phyloP scores from a whole-genome alignment of 805 yeast genomes.

The Teunomyces tritomae region DNA sequence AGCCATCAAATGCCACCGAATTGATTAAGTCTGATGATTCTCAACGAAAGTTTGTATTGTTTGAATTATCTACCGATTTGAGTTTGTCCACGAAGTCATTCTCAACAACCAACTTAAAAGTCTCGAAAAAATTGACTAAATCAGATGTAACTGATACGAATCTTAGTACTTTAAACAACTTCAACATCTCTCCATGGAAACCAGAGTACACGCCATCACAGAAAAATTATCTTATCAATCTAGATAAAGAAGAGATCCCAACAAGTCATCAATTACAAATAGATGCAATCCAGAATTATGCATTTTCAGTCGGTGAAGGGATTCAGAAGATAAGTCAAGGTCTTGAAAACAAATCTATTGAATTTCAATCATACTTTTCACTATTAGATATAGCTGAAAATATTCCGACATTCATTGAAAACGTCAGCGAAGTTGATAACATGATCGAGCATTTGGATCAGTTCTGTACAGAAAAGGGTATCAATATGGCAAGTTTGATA shows the following conservation, averaged over 20 bases:
- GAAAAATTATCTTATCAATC: background rate
- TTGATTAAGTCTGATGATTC: background rate
- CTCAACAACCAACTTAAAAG: conserved; percentile 2
- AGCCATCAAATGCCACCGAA: background rate
- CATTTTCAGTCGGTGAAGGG: conserved; percentile 14
- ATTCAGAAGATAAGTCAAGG: conserved; percentile 5
- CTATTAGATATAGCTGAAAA: conserved; percentile 12
- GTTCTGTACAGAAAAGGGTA: conserved; percentile 17
- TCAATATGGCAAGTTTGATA: conserved; percentile 11
- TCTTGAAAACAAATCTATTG: background rate
- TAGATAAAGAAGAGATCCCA: background rate
- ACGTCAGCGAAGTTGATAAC: conserved; percentile 27
- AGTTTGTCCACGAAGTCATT: conserved; percentile 11
- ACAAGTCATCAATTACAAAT: background rate
- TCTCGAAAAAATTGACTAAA: background rate
- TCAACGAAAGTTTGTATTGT: conserved; percentile 10
- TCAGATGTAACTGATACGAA: background rate
- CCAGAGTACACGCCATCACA: background rate
- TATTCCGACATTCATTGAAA: conserved; percentile 14
- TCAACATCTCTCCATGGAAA: background rate
- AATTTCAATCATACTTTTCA: conserved; percentile 6
- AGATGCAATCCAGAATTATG: conserved; percentile 10
- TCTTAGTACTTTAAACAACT: too few relatives aligned
- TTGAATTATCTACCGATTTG: conserved; percentile 17
- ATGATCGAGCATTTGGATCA: conserved; percentile 30